A percentile compares a stretch with the other conserved stretches of the same genome.
Conservation (phyloP, 768 basidiomycete genomes). For the Pleurotus djamor region DNA sequence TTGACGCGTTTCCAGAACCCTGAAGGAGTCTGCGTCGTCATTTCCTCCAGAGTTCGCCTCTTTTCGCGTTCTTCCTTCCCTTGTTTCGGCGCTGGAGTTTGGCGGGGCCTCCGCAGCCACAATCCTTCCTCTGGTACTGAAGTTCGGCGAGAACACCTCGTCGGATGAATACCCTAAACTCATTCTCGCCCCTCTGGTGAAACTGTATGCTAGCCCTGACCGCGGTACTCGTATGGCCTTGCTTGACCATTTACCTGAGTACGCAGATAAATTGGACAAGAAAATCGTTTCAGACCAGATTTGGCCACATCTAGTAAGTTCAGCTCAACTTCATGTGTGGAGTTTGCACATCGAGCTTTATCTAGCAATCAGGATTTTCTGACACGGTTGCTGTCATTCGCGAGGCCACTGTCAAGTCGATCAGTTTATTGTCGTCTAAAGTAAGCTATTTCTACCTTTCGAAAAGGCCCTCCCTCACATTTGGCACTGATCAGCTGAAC, state of each 20-base stretch:
- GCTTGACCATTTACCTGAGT: constrained; percentile 81
- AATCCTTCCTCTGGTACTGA: constrained; percentile 83
- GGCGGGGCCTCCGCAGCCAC: constrained; percentile 74
- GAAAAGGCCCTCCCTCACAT: neutral
- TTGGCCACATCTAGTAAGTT: constrained; percentile 86
- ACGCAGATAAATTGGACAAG: constrained; percentile 84
- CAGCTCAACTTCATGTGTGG: neutral
- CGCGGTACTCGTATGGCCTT: constrained; percentile 93
- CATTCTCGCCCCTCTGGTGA: constrained; percentile 78
- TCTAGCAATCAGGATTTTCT: constrained; percentile 90
- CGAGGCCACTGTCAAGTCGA: constrained; percentile 90
- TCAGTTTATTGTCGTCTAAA: constrained; percentile 83
- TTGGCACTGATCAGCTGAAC: constrained; percentile 51
- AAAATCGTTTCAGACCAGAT: constrained; percentile 84
- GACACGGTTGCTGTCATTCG: constrained; percentile 94
- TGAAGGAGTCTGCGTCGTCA: constrained; percentile 76
- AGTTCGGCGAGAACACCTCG: constrained; percentile 70
- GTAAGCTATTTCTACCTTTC: constrained; percentile 31
- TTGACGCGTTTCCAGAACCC: constrained; percentile 39
- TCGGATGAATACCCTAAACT: constrained; percentile 66
- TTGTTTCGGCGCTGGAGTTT: constrained; percentile 75
- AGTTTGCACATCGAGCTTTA: constrained; percentile 1
- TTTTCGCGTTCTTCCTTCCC: constrained; percentile 84
- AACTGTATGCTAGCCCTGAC: constrained; percentile 86
- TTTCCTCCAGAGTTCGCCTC: constrained; percentile 87